These are phyloP conservation scores for Geotrichum candidum DNA, from an alignment of 1,139 yeast genomes.

Conservation along the genomic window DNA sequence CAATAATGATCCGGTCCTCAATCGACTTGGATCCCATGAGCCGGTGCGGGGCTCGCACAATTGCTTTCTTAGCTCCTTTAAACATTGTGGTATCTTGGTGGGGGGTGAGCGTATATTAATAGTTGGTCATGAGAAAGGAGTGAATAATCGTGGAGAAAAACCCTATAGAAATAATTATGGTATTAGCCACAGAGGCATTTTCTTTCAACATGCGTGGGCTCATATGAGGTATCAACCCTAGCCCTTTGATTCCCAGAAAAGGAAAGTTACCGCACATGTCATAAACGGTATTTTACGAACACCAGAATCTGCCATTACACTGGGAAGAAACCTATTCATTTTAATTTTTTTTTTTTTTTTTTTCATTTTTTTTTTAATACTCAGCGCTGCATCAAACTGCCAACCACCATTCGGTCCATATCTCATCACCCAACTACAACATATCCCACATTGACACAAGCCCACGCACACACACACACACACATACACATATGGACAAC, in stretches of 20 bases:
- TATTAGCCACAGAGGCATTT: not conserved
- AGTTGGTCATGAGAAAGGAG: slow-evolving; percentile 12
- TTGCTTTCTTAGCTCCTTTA: slow-evolving; percentile 37
- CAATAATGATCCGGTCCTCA: slow-evolving; percentile 47
- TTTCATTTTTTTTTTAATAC: not conserved
- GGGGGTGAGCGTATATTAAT: slow-evolving; percentile 6
- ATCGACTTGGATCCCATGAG: slow-evolving; percentile 33
- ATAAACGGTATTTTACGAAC: not conserved
- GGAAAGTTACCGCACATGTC: not conserved
- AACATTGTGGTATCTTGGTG: slow-evolving; percentile 23
- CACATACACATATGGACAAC: slow-evolving; percentile 30
- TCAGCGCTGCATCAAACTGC: not conserved
- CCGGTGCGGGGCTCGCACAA: slow-evolving; percentile 37
- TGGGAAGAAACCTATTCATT: not conserved
- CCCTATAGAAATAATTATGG: not conserved
- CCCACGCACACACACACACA: slow-evolving; percentile 9
- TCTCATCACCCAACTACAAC: not conserved
- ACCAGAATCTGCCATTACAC: not conserved
- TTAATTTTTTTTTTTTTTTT: slow-evolving; percentile 3
- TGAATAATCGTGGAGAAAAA: not conserved
- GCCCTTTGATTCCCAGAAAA: not conserved
- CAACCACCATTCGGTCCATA: not conserved
- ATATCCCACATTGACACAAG: not conserved
- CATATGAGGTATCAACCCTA: not conserved
- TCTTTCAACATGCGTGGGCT: not conserved